A percentile compares a stretch with the other conserved stretches of the same genome.
These are phyloP conservation scores for Cutaneotrichosporon cyanovorans DNA, from an alignment of 1,284 basidiomycete species.

Conservation along the genomic window DNA sequence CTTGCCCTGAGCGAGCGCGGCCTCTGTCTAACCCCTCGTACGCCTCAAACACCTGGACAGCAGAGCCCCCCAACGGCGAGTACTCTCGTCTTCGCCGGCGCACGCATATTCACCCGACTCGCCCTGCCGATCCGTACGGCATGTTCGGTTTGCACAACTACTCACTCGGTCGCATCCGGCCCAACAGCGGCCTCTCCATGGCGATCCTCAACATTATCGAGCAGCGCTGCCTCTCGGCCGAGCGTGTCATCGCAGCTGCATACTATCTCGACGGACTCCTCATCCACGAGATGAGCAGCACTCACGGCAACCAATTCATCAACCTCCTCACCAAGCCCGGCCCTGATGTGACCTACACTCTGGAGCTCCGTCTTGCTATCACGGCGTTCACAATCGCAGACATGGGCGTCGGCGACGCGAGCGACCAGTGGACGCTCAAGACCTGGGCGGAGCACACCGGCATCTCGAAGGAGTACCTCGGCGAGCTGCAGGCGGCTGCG, in stretches of 20 bases:
- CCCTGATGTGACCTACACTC: neutral
- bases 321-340: neutral
- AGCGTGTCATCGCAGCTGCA: slow-evolving; percentile 11
- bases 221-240: slow-evolving; percentile 4
- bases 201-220: slow-evolving; percentile 9
- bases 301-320: slow-evolving; percentile 3
- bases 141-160: slow-evolving; percentile 7
- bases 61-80: no score
- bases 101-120: neutral
- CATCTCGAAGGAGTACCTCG: no score
- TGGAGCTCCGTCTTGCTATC: slow-evolving; percentile 1
- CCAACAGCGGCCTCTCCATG: slow-evolving; percentile 4
- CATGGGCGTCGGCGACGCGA: neutral
- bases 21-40: no score
- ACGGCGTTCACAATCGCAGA: neutral
- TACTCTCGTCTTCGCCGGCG: no score
- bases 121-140: slow-evolving; percentile 9
- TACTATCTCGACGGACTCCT: slow-evolving; percentile 14
- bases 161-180: slow-evolving; percentile 2
- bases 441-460: no score
- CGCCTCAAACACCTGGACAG: no score
- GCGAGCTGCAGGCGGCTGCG: no score
- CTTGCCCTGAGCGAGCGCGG: no score
- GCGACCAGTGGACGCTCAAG: no score
- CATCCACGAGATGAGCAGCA: slow-evolving; percentile 9